A percentile compares a stretch with the other conserved stretches of the same genome.
Conservation (phyloP, 306 rosid species). For the Vigna unguiculata region DNA sequence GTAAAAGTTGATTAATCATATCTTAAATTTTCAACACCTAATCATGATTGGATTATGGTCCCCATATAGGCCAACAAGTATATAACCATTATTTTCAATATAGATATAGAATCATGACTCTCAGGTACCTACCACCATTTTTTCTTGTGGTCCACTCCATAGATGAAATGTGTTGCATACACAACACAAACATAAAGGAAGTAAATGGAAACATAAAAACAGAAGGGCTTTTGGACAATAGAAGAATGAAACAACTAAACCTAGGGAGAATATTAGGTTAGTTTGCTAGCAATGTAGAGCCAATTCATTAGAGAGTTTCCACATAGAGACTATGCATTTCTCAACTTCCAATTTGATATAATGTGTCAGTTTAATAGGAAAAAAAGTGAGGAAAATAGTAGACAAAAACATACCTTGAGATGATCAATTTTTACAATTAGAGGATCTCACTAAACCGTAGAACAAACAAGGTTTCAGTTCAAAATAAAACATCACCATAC, state of each 20-base stretch:
- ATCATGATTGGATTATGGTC: not conserved
- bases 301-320: conserved; percentile 13
- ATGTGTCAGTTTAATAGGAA: conserved; percentile 21
- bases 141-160: too few relatives aligned
- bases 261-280: conserved; percentile 12
- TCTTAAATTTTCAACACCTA: not conserved
- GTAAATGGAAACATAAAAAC: too few relatives aligned
- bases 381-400: conserved; percentile 31
- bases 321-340: not conserved
- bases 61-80: not conserved
- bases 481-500: conserved; percentile 20
- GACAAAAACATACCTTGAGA: conserved; percentile 73
- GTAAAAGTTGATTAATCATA: not conserved
- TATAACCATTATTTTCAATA: not conserved
- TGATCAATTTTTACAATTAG: conserved; percentile 98
- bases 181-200: too few relatives aligned
- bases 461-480: conserved; percentile 38
- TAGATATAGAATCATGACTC: not conserved
- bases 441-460: conserved; percentile 84
- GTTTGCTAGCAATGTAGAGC: conserved; percentile 18
- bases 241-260: conserved; percentile 27
- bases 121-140: too few relatives aligned
- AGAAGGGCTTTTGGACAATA: conserved; percentile 4
- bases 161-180: too few relatives aligned
- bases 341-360: conserved; percentile 27